These are phyloP conservation scores for Nitzschia sp. DNA, from an alignment of 108 stramenopile species.

Conservation along the genomic window DNA sequence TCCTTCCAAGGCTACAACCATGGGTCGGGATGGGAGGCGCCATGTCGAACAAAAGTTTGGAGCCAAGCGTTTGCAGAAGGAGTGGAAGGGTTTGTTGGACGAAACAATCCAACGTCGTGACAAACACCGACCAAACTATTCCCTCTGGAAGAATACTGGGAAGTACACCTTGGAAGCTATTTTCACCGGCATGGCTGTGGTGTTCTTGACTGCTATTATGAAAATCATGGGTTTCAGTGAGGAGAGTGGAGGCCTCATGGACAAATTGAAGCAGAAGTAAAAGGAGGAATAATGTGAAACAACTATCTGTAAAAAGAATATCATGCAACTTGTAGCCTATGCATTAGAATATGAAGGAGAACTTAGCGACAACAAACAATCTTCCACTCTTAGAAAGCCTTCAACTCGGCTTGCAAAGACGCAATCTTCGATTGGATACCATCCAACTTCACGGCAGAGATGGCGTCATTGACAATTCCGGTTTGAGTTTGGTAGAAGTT, in stretches of 20 bases:
- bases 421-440: constrained; percentile 74
- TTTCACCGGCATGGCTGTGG: constrained; percentile 3
- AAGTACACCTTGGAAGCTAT: constrained; percentile 25
- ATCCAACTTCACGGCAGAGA: constrained; percentile 60
- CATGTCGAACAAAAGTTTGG: constrained; percentile 68
- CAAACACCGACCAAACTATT: background rate
- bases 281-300: background rate
- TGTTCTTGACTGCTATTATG: constrained; percentile 20
- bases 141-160: constrained; percentile 22
- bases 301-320: too few relatives aligned
- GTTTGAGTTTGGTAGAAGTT: constrained; percentile 58
- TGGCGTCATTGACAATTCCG: constrained; percentile 54
- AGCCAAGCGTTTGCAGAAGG: constrained; percentile 54
- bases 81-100: constrained; percentile 59
- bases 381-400: constrained; percentile 19
- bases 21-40: constrained; percentile 67
- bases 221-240: constrained; percentile 15
- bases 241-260: constrained; percentile 19
- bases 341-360: too few relatives aligned
- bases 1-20: constrained; percentile 40
- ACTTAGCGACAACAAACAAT: too few relatives aligned
- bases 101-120: constrained; percentile 32
- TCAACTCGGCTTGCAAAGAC: constrained; percentile 62
- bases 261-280: constrained; percentile 2
- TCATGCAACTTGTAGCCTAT: too few relatives aligned